Percentiles rank a stretch among this genome's conserved stretches.
phyloP scores from a whole-genome alignment of 2,329 filamentous ascomycete species.

The Anisogramma anomala region DNA sequence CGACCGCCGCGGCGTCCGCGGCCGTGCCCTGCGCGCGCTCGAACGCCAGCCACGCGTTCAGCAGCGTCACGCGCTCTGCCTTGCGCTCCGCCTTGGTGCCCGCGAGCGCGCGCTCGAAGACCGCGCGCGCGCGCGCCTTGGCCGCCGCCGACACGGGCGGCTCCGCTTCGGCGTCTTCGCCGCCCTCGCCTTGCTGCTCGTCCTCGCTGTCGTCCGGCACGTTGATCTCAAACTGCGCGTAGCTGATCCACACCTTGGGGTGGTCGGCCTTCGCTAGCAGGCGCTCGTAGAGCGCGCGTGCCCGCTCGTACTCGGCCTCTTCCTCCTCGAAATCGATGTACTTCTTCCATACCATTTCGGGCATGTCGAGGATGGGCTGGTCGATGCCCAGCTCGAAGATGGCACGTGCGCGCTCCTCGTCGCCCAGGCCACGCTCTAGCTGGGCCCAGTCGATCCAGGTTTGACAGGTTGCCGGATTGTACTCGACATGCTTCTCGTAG shows the following conservation, averaged over 20 bases:
- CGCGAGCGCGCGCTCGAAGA: slow-evolving; percentile 79
- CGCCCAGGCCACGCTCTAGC: slow-evolving; percentile 81
- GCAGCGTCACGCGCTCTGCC: slow-evolving; percentile 82
- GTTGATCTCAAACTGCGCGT: slow-evolving; percentile 96
- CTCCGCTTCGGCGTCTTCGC: slow-evolving; percentile 51
- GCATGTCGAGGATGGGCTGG: slow-evolving; percentile 85
- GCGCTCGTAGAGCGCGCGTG: slow-evolving; percentile 75
- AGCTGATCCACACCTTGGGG: slow-evolving; percentile 98
- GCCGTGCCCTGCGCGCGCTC: slow-evolving; percentile 71
- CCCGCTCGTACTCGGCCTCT: slow-evolving; percentile 78
- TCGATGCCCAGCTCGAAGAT: slow-evolving; percentile 86
- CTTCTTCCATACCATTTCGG: slow-evolving; percentile 91
- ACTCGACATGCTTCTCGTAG: slow-evolving; percentile 89
- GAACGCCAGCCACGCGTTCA: slow-evolving; percentile 88
- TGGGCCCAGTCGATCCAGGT: slow-evolving; percentile 97
- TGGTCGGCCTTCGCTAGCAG: slow-evolving; percentile 92
- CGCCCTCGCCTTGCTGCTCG: slow-evolving; percentile 30
- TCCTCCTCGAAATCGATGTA: slow-evolving; percentile 99
- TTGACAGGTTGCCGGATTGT: slow-evolving; percentile 79
- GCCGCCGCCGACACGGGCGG: slow-evolving; percentile 68
- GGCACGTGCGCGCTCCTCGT: slow-evolving; percentile 73
- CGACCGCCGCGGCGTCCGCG: slow-evolving; percentile 68
- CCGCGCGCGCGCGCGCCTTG: slow-evolving; percentile 65
- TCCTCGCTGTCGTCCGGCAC: slow-evolving; percentile 62
- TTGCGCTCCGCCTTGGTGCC: slow-evolving; percentile 74